Conservation (phyloP, 2,329 filamentous ascomycete species). For the Cytospora piceae region DNA sequence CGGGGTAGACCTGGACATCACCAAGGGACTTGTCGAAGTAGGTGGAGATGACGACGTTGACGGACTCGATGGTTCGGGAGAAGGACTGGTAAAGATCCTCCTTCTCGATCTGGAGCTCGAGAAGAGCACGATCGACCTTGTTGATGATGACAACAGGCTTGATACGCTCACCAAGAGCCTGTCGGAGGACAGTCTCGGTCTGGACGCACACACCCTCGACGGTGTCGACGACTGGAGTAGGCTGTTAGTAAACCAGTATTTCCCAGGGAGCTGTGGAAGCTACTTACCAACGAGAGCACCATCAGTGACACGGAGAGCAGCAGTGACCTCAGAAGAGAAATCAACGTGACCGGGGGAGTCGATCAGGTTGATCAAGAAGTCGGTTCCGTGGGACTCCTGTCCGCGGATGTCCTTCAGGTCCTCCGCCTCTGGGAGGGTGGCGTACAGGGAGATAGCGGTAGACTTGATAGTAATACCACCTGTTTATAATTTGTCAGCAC, state of each 20-base stretch:
- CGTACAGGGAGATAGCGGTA: constrained; percentile 98
- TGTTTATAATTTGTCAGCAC: constrained; percentile 23
- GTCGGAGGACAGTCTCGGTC: constrained; percentile 98
- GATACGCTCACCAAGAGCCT: constrained; percentile 99
- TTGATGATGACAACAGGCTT: constrained; percentile 99
- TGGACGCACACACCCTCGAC: constrained; percentile 99
- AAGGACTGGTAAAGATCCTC: constrained; percentile 99
- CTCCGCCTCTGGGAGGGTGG: constrained; percentile 76
- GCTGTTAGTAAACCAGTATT: neutral
- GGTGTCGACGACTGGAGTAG: constrained; percentile 81
- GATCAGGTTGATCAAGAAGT: constrained; percentile 99
- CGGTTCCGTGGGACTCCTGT: constrained; percentile 85
- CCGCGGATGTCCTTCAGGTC: constrained; percentile 94
- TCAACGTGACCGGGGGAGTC: constrained; percentile 99
- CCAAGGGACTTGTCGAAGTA: constrained; percentile 97
- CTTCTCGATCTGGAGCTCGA: constrained; percentile 98
- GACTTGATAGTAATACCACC: constrained; percentile 99
- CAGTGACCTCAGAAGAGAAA: constrained; percentile 99
- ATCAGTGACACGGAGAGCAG: constrained; percentile 98
- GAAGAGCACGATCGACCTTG: constrained; percentile 99
- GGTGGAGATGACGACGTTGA: constrained; percentile 99
- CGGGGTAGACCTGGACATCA: constrained; percentile 98
- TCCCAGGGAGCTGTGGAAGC: too few relatives aligned
- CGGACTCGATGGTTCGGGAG: constrained; percentile 98
- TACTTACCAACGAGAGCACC: constrained; percentile 80